phyloP scores from a whole-genome alignment of 164 flowering plant species.

The Sextonia rubra region DNA sequence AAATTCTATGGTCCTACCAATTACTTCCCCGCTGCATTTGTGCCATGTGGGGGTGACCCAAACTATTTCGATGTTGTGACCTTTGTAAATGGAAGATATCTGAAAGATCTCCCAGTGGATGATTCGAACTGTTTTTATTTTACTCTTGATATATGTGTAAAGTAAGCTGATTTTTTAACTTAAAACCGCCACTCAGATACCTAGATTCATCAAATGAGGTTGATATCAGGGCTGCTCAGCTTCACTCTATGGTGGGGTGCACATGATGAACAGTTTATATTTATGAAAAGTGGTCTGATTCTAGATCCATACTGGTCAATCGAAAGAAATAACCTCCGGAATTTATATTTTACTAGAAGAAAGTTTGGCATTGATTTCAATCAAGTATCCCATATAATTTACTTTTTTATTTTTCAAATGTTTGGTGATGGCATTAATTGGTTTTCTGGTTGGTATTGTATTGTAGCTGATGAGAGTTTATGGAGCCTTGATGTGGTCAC shows the following conservation, averaged over 20 bases:
- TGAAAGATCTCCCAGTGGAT: not conserved
- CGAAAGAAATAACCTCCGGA: not conserved
- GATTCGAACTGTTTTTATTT: not conserved
- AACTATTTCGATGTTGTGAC: not conserved
- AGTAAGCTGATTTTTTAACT: not conserved
- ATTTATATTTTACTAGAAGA: too few relatives aligned
- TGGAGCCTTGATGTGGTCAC: constrained; percentile 99
- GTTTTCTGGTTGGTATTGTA: not conserved
- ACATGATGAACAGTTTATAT: not conserved
- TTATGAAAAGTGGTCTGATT: not conserved
- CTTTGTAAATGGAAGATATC: not conserved
- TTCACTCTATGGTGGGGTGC: not conserved
- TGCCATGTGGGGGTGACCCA: not conserved
- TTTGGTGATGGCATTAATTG: not conserved
- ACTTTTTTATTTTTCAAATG: not conserved
- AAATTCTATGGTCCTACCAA: constrained; percentile 6
- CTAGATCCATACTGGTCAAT: not conserved
- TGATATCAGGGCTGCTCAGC: not conserved
- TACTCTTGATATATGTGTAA: too few relatives aligned
- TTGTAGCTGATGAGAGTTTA: constrained; percentile 75
- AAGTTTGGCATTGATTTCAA: not conserved
- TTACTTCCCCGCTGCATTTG: not conserved
- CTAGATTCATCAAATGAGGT: not conserved
- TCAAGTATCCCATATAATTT: not conserved
- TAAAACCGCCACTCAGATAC: not conserved